A percentile compares a stretch with the other conserved stretches of the same genome.
phyloP scores from a whole-genome alignment of 2,329 filamentous ascomycete genomes.

The Claviceps quebecensis region DNA sequence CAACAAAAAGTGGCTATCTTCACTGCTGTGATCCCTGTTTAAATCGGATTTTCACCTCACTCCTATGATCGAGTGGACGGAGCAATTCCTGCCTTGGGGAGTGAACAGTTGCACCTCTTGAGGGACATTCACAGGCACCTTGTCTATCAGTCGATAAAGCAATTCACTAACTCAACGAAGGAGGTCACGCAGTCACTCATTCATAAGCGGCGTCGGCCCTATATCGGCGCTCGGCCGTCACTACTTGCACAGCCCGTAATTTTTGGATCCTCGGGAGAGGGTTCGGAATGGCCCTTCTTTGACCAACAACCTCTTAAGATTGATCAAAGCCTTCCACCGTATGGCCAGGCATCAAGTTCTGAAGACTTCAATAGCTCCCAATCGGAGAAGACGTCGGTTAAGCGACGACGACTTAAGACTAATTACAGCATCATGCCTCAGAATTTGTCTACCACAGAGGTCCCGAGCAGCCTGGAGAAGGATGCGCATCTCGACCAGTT shows the following conservation, averaged over 20 bases:
- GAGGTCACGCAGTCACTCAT: constrained; percentile 16
- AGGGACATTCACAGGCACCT: neutral
- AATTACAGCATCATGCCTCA: constrained; percentile 18
- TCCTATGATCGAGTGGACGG: neutral
- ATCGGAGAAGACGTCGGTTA: constrained; percentile 13
- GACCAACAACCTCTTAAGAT: constrained; percentile 13
- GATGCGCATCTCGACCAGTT: neutral
- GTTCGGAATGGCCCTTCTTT: constrained; percentile 3
- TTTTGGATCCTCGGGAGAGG: constrained; percentile 9
- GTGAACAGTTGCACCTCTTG: neutral
- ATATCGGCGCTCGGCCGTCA: constrained; percentile 13
- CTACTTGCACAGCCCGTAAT: constrained; percentile 9
- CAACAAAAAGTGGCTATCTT: constrained; percentile 7
- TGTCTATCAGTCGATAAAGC: neutral
- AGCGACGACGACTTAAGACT: constrained; percentile 19
- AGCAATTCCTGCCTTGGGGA: neutral
- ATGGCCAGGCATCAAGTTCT: constrained; percentile 18
- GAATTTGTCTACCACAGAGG: constrained; percentile 7
- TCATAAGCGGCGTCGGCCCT: constrained; percentile 17
- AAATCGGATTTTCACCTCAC: neutral
- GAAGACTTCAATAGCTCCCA: constrained; percentile 16
- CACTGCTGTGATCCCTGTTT: constrained; percentile 10
- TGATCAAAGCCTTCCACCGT: constrained; percentile 16
- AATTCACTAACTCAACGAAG: constrained; percentile 24
- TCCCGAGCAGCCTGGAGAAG: neutral